Conservation (phyloP, 495 filamentous ascomycete species). For the Baudoinia panamericana region DNA sequence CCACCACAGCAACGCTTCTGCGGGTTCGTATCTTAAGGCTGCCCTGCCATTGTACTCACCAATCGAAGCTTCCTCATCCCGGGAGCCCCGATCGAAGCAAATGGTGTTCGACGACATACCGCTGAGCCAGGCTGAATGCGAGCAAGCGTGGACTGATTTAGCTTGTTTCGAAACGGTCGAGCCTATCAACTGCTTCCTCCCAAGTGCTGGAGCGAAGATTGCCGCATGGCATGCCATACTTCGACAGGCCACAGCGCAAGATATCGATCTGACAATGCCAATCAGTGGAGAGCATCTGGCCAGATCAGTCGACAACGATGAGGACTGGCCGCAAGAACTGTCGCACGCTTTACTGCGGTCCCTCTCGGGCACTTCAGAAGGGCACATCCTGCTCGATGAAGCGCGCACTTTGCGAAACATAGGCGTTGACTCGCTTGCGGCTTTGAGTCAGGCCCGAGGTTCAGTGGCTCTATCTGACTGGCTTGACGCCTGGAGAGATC, state of each 20-base stretch:
- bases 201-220: slow-evolving; percentile 20
- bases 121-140: slow-evolving; percentile 28
- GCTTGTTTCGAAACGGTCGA: slow-evolving; percentile 29
- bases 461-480: slow-evolving; percentile 34
- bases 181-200: slow-evolving; percentile 19
- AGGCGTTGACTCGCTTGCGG: slow-evolving; percentile 24
- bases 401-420: slow-evolving; percentile 36
- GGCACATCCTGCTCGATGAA: slow-evolving; percentile 18
- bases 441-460: slow-evolving; percentile 28
- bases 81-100: slow-evolving; percentile 10
- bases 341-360: slow-evolving; percentile 30
- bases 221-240: slow-evolving; percentile 27
- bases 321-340: slow-evolving; percentile 30
- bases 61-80: not conserved
- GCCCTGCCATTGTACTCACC: slow-evolving; percentile 23
- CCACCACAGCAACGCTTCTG: slow-evolving; percentile 11
- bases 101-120: slow-evolving; percentile 30
- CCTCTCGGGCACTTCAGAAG: slow-evolving; percentile 12
- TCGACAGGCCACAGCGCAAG: slow-evolving; percentile 16
- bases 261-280: slow-evolving; percentile 26
- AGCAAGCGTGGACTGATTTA: slow-evolving; percentile 25
- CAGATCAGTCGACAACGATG: not conserved
- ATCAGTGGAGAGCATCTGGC: slow-evolving; percentile 23
- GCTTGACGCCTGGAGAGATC: slow-evolving; percentile 42
- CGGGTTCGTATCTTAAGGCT: slow-evolving; percentile 22